Evolutionary conservation across 169 alveolate genomes (phyloP), one percentile per base, ranked within the genome.

Genomic region (Plasmodium blacklocki): DNA sequence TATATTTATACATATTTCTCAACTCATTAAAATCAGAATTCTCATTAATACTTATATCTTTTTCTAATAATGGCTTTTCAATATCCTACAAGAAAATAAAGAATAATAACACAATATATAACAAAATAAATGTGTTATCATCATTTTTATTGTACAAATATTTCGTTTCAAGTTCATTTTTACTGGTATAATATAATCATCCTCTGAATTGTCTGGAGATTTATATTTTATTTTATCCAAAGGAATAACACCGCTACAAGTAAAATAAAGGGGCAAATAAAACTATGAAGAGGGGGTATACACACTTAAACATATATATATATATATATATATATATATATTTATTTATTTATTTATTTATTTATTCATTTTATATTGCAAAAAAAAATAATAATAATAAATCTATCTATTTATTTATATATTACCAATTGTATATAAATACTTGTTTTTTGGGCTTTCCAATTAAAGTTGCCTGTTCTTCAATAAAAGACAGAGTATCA

Each of bases 361-460:
- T n/a, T n/a, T n/a, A n/a, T n/a, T n/a, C n/a, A n/a, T n/a, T n/a
- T n/a, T n/a, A n/a, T n/a, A n/a, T n/a, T n/a, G n/a, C n/a, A n/a
- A n/a, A n/a, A n/a, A n/a, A n/a, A n/a, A n/a, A n/a, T n/a, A n/a
- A n/a, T n/a, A n/a, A n/a, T n/a, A n/a, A n/a, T n/a, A n/a, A n/a
- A n/a, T 0, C 1, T 26, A 26, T 26, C 32, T 26, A 26, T 0
- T 12, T 14, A 15, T 3, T 6, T 3, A 88, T 23, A 50, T 0
- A 76, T 45, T 91, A 94, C 96, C 97, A 95, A 74, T 94, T 92
- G 91, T 74, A 94, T 60, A 95, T 95, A 18, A 52, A 88, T 18
- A 95, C 97, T 75, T 95, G 95, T 74, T 88, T 89, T 74, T 86
- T 93, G 7, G 95, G 92, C 56, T 90, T 58, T n/a, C 97, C 97